Conservation (phyloP, 768 basidiomycete species). For the Cantharellus cinnabarinus region DNA sequence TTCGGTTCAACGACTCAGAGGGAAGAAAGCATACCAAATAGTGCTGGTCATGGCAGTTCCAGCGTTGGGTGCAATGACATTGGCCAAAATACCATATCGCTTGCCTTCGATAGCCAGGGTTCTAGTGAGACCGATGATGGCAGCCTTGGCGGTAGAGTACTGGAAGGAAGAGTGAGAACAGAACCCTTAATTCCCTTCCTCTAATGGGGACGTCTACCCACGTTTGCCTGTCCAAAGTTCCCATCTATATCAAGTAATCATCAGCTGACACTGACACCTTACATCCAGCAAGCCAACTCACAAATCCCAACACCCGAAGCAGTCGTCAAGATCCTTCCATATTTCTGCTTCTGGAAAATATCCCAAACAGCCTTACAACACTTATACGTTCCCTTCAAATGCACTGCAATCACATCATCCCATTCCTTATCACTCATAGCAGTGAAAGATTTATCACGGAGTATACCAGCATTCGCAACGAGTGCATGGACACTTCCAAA, state of each 20-base stretch:
- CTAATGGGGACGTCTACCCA: slow-evolving; percentile 14
- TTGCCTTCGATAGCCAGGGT: slow-evolving; percentile 80
- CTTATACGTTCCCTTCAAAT: slow-evolving; percentile 84
- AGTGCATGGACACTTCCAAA: slow-evolving; percentile 80
- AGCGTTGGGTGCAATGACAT: slow-evolving; percentile 70
- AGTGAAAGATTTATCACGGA: slow-evolving; percentile 82
- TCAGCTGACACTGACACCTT: not conserved
- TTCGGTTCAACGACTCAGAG: slow-evolving; percentile 1
- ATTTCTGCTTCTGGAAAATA: slow-evolving; percentile 88
- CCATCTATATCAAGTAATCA: slow-evolving; percentile 34
- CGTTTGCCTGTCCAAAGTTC: slow-evolving; percentile 89
- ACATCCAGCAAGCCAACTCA: slow-evolving; percentile 21
- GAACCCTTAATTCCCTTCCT: not conserved
- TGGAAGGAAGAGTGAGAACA: slow-evolving; percentile 13
- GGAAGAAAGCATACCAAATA: slow-evolving; percentile 31
- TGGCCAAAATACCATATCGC: slow-evolving; percentile 79
- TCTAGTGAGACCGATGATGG: slow-evolving; percentile 74
- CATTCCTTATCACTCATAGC: slow-evolving; percentile 83
- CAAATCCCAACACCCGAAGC: slow-evolving; percentile 83
- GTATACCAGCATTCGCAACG: slow-evolving; percentile 81
- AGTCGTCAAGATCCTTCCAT: slow-evolving; percentile 89
- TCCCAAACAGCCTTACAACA: slow-evolving; percentile 94
- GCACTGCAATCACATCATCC: slow-evolving; percentile 79
- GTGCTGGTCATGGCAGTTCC: slow-evolving; percentile 86
- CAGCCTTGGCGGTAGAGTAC: slow-evolving; percentile 89